Conservation (phyloP, 352 stramenopile genomes). For the Plasmopara viticola region DNA sequence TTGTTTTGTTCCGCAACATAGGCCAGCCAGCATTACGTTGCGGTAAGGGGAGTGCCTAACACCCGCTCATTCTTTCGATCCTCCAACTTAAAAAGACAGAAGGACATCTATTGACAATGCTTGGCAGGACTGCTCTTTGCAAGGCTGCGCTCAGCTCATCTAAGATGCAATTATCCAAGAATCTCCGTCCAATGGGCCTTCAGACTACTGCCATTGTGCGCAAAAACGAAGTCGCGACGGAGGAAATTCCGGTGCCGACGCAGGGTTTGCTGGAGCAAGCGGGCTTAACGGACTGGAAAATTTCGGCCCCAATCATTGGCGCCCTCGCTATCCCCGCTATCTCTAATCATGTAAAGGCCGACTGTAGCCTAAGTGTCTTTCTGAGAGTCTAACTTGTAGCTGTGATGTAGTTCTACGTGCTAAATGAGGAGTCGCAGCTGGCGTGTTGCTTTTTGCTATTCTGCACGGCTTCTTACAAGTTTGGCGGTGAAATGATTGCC, state of each 20-base stretch:
- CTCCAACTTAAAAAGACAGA: constrained; percentile 2
- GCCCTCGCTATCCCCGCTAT: constrained; percentile 68
- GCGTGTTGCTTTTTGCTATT: constrained; percentile 83
- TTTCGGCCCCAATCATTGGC: constrained; percentile 65
- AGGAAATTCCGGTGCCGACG: constrained; percentile 34
- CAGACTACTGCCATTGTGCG: constrained; percentile 52
- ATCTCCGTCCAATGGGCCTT: constrained; percentile 38
- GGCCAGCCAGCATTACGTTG: constrained; percentile 4
- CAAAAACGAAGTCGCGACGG: constrained; percentile 47
- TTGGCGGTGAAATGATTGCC: constrained; percentile 67
- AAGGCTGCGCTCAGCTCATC: constrained; percentile 48
- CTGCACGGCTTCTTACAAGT: constrained; percentile 83
- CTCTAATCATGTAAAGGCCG: constrained; percentile 65
- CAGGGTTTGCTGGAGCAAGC: constrained; percentile 54
- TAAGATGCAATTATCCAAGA: constrained; percentile 37
- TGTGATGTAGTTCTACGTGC: constrained; percentile 57
- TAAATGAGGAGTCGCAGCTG: constrained; percentile 83
- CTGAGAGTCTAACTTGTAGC: neutral
- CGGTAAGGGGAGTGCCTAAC: constrained; percentile 18
- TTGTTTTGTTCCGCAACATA: too few species aligned
- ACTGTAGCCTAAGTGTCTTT: constrained; percentile 1
- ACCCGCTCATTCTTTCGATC: constrained; percentile 12
- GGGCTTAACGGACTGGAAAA: constrained; percentile 81
- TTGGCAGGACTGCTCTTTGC: constrained; percentile 69
- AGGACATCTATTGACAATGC: constrained; percentile 31